Percentiles rank a stretch among this genome's conserved stretches.
These are phyloP conservation scores for Saccharomycodes ludwigii DNA, from an alignment of 805 yeast species.

Conservation along the genomic window DNA sequence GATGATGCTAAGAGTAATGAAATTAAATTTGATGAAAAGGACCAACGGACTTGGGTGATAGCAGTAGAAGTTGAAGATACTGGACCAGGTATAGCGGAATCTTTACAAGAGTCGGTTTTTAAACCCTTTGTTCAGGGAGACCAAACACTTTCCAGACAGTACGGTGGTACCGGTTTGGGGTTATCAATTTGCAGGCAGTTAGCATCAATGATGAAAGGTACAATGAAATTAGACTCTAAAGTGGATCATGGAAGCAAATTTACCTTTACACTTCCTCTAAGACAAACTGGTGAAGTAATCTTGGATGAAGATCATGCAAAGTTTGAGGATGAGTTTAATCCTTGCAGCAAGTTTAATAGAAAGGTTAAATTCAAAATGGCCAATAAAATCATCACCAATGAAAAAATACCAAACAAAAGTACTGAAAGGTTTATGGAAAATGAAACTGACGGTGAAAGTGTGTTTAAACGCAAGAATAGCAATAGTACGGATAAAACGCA, in stretches of 20 bases:
- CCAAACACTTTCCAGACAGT: constrained; percentile 78
- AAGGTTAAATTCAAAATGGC: constrained; percentile 27
- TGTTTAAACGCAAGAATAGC: too few species aligned
- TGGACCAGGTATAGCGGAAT: constrained; percentile 87
- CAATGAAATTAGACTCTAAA: constrained; percentile 57
- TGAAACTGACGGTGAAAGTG: constrained; percentile 3
- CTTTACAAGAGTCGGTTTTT: constrained; percentile 71
- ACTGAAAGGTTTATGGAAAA: constrained; percentile 3
- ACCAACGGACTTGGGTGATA: constrained; percentile 25
- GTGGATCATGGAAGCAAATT: constrained; percentile 81
- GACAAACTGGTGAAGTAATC: constrained; percentile 32
- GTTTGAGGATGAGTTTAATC: constrained; percentile 60
- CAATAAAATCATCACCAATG: constrained; percentile 12
- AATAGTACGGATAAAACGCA: constrained; percentile 1
- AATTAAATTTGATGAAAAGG: constrained; percentile 14
- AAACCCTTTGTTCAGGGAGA: constrained; percentile 98
- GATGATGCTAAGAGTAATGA: constrained; percentile 14
- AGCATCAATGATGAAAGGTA: constrained; percentile 84
- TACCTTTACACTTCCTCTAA: constrained; percentile 64
- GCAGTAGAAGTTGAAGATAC: constrained; percentile 68
- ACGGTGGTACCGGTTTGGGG: constrained; percentile 95
- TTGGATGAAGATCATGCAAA: constrained; percentile 26
- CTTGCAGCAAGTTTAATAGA: constrained; percentile 37
- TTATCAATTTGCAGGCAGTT: constrained; percentile 80
- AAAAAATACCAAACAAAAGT: constrained; percentile 1